Conservation (phyloP, 75 land plant genomes). For the Isoetes taiwanensis region DNA sequence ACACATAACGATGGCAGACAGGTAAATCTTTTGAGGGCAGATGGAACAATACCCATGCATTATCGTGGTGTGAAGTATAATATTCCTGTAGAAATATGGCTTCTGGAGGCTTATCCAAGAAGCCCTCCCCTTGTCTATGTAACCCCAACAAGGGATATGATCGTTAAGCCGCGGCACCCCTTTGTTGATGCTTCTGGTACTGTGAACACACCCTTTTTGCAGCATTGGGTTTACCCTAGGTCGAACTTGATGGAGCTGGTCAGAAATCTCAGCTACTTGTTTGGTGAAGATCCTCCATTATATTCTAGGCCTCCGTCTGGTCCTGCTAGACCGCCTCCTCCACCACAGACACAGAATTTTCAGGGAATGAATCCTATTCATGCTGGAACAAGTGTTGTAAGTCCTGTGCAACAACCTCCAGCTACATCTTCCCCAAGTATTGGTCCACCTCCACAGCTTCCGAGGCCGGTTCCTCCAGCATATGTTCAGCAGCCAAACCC, state of each 20-base stretch:
- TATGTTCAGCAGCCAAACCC: slow-evolving; percentile 9
- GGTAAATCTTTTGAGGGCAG: slow-evolving; percentile 68
- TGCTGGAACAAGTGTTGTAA: slow-evolving; percentile 4
- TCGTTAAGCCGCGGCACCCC: slow-evolving; percentile 67
- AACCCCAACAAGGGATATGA: slow-evolving; percentile 81
- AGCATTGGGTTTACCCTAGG: slow-evolving; percentile 69
- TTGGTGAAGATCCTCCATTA: slow-evolving; percentile 75
- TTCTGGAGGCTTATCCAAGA: slow-evolving; percentile 76
- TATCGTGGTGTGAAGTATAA: slow-evolving; percentile 61
- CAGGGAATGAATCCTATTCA: slow-evolving; percentile 19
- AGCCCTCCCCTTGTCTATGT: slow-evolving; percentile 64
- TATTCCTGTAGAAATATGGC: slow-evolving; percentile 88
- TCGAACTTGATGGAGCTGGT: slow-evolving; percentile 78
- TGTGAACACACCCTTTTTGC: slow-evolving; percentile 59
- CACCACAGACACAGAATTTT: background rate
- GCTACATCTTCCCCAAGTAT: slow-evolving; percentile 8
- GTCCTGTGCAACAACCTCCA: slow-evolving; percentile 5
- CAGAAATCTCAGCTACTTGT: slow-evolving; percentile 34
- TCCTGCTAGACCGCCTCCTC: slow-evolving; percentile 9
- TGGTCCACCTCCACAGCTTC: background rate
- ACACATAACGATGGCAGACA: slow-evolving; percentile 85
- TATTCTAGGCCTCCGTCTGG: slow-evolving; percentile 37
- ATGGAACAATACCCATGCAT: slow-evolving; percentile 81
- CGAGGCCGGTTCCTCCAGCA: background rate
- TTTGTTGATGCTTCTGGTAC: slow-evolving; percentile 70